Base-by-base conservation (phyloP, 2,329 filamentous ascomycete genomes). In the Ophiocordyceps polyrhachis-furcata region DNA sequence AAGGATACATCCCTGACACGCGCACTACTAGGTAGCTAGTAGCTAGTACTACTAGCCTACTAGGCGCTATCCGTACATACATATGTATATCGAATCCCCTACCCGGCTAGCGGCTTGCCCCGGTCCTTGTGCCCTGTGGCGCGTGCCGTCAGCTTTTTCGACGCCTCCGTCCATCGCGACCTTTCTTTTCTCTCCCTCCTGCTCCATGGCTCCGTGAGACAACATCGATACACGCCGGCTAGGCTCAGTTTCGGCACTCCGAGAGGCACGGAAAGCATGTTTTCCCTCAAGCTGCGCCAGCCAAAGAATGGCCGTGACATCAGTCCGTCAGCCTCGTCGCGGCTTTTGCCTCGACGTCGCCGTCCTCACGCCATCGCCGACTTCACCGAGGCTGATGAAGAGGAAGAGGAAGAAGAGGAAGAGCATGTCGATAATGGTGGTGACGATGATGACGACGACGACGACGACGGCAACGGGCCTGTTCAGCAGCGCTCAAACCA, bases 331-430 rank as follows among this genome's bases (percentile, higher is more conserved):
- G 55, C 58, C 19, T 58, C 59, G 9, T 53, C 58, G n/a, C 53
- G 49, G n/a, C 54, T 50, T 11, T 49, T 51, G 28, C 50, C 52
- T 44, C 57, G 54, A 25, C 53, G 52, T 43, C 53, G 53, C 29
- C 54, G 58, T 45, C 54, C 68, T 49, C 71, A 75, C 58, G 74
- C 76, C 46, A 74, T 72, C 2, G 76, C 76, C 48, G 76, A 80
- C 56, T 80, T 79, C 50, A 79, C 75, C 42, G 76, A 79, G 55
- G 73, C 68, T 35, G 75, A 79, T 47, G 73, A 77, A 44, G 70
- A 69, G 45, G 66, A 70, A 29, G 66, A 65, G 17, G 60, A 62
- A 25, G 59, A 62, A 29, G 58, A 60, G n/a, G 63, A 70, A 23
- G 21, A 23, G 21, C 21, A 69, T 45, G 66, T 68, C 37, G 65